A percentile compares a stretch with the other conserved stretches of the same genome.
phyloP scores from a whole-genome alignment of 495 filamentous ascomycete genomes.

The Hypoxylon lenormandii region DNA sequence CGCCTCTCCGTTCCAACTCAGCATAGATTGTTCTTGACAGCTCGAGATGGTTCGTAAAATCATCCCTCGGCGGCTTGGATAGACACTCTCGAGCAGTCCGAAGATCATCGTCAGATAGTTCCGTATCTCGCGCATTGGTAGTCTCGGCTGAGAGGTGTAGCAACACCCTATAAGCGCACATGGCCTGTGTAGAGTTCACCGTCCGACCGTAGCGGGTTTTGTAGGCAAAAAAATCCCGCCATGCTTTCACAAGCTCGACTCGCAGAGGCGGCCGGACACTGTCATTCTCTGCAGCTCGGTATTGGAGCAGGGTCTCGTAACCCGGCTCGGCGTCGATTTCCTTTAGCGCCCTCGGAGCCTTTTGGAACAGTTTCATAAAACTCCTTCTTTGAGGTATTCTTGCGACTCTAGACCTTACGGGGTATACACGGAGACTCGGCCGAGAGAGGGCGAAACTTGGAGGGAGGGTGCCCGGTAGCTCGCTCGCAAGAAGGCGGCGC shows the following conservation, averaged over 20 bases:
- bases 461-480: slow-evolving; percentile 36
- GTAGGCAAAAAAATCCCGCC: slow-evolving; percentile 70
- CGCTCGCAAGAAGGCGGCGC: slow-evolving; percentile 51
- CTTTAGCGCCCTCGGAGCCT: slow-evolving; percentile 65
- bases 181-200: slow-evolving; percentile 75
- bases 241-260: slow-evolving; percentile 71
- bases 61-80: slow-evolving; percentile 55
- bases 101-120: slow-evolving; percentile 65
- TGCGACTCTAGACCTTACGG: slow-evolving; percentile 43
- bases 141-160: slow-evolving; percentile 64
- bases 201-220: slow-evolving; percentile 61
- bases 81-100: slow-evolving; percentile 58
- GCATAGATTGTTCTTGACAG: slow-evolving; percentile 69
- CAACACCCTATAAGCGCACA: slow-evolving; percentile 67
- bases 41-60: slow-evolving; percentile 58
- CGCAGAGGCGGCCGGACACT: slow-evolving; percentile 68
- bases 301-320: slow-evolving; percentile 66
- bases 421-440: slow-evolving; percentile 36
- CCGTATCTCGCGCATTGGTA: slow-evolving; percentile 51
- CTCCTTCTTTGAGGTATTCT: slow-evolving; percentile 58
- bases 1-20: slow-evolving; percentile 59
- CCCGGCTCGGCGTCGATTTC: slow-evolving; percentile 71
- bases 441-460: slow-evolving; percentile 25
- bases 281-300: slow-evolving; percentile 59
- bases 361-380: slow-evolving; percentile 69